phyloP scores from a whole-genome alignment of 2,329 filamentous ascomycete species.

The Hypoxylon rubiginosum region DNA sequence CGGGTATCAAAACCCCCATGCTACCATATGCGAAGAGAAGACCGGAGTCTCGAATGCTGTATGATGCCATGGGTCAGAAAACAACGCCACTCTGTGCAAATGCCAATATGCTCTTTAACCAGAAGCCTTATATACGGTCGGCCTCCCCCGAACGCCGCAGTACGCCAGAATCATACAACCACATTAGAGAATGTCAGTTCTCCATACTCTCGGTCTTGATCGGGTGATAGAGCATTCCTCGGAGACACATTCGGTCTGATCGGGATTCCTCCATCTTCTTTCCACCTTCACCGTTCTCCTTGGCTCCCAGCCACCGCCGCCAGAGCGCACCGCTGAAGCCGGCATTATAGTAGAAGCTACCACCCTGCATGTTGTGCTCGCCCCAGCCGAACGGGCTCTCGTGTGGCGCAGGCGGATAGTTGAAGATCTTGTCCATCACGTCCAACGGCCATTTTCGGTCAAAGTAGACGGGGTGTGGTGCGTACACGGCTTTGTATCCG shows the following conservation, averaged over 20 bases:
- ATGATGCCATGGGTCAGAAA: slow-evolving; percentile 33
- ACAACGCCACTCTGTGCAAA: slow-evolving; percentile 35
- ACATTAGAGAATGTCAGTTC: slow-evolving; percentile 18
- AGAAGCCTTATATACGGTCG: slow-evolving; percentile 13
- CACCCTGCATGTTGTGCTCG: slow-evolving; percentile 76
- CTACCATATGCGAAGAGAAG: slow-evolving; percentile 13
- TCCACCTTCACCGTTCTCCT: slow-evolving; percentile 48
- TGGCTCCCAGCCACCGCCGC: slow-evolving; percentile 68
- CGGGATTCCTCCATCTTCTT: slow-evolving; percentile 51
- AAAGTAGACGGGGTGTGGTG: slow-evolving; percentile 75
- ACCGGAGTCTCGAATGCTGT: slow-evolving; percentile 25
- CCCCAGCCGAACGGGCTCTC: slow-evolving; percentile 70
- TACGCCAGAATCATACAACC: slow-evolving; percentile 32
- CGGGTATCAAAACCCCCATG: slow-evolving; percentile 33
- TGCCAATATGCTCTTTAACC: slow-evolving; percentile 36
- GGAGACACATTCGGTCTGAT: slow-evolving; percentile 72
- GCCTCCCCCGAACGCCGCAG: slow-evolving; percentile 31
- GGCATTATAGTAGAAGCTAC: slow-evolving; percentile 76
- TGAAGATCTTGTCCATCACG: slow-evolving; percentile 74
- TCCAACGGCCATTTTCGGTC: slow-evolving; percentile 71
- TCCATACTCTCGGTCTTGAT: slow-evolving; percentile 63
- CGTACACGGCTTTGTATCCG: slow-evolving; percentile 72
- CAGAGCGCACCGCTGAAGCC: slow-evolving; percentile 73
- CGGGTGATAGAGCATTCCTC: slow-evolving; percentile 74
- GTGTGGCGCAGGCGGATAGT: slow-evolving; percentile 65